Conservation (phyloP, 2,329 filamentous ascomycete species). For the Fusarium tricinctum region DNA sequence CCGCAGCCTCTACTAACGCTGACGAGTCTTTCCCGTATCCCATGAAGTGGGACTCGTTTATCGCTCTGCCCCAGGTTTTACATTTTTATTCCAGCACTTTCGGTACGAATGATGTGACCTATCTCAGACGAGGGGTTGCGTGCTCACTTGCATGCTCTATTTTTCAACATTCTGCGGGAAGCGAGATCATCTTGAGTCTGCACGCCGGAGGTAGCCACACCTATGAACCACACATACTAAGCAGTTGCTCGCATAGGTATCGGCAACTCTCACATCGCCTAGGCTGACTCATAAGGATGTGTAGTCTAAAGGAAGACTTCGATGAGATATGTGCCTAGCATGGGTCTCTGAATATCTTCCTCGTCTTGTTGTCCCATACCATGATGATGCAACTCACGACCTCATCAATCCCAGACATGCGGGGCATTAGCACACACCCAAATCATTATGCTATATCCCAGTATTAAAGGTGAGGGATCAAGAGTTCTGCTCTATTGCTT, state of each 20-base stretch:
- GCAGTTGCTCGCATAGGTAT: too few species aligned
- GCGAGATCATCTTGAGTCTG: not conserved
- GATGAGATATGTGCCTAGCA: not conserved
- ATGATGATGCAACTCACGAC: not conserved
- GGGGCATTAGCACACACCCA: not conserved
- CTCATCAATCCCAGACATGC: not conserved
- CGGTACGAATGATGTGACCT: slow-evolving; percentile 7
- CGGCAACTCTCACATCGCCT: not conserved
- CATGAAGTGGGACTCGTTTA: slow-evolving; percentile 20
- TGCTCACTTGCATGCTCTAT: not conserved
- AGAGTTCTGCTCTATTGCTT: not conserved
- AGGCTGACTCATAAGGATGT: not conserved
- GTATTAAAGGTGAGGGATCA: not conserved
- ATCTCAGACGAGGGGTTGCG: not conserved
- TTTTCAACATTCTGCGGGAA: not conserved
- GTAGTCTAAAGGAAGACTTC: not conserved
- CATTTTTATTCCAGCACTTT: not conserved
- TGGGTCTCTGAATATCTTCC: not conserved
- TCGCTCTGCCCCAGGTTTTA: not conserved
- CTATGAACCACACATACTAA: not conserved
- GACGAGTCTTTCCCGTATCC: slow-evolving; percentile 41
- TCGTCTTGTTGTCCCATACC: not conserved
- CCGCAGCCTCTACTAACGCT: slow-evolving; percentile 35
- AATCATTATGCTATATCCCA: not conserved
- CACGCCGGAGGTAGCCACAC: not conserved